phyloP scores from a whole-genome alignment of 495 filamentous ascomycete genomes.

The Entonaema liquescens region DNA sequence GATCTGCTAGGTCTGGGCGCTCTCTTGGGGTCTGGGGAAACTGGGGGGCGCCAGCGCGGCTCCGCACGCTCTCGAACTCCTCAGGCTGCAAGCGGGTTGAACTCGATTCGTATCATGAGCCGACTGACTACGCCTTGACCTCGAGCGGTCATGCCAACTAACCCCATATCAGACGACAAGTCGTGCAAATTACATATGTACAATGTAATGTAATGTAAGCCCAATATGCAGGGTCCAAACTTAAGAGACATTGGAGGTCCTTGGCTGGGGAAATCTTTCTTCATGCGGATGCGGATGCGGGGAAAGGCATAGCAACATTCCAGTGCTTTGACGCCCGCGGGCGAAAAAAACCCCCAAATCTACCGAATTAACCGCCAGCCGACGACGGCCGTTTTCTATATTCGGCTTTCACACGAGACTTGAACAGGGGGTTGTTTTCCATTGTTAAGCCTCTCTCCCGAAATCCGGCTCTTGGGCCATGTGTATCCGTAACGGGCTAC shows the following conservation, averaged over 20 bases:
- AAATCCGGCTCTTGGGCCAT: slow-evolving; percentile 8
- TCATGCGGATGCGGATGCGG: slow-evolving; percentile 23
- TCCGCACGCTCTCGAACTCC: slow-evolving; percentile 13
- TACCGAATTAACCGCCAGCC: slow-evolving; percentile 37
- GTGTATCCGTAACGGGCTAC: slow-evolving; percentile 14
- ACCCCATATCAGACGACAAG: slow-evolving; percentile 4
- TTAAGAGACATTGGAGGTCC: slow-evolving; percentile 1
- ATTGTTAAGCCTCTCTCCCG: slow-evolving; percentile 10
- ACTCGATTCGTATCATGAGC: not conserved
- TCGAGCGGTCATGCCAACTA: slow-evolving; percentile 10
- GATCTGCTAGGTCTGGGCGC: slow-evolving; percentile 16
- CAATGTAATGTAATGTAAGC: slow-evolving; percentile 8
- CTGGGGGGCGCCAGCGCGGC: slow-evolving; percentile 25
- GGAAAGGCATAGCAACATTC: slow-evolving; percentile 11
- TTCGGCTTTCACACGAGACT: slow-evolving; percentile 30
- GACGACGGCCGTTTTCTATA: slow-evolving; percentile 8
- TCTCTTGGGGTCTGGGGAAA: slow-evolving; percentile 17
- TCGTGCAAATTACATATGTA: not conserved
- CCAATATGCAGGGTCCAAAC: slow-evolving; percentile 36
- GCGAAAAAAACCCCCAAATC: slow-evolving; percentile 5
- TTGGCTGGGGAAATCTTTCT: slow-evolving; percentile 5
- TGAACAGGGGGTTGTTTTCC: slow-evolving; percentile 17
- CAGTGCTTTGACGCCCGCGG: slow-evolving; percentile 16
- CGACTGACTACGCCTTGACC: slow-evolving; percentile 17
- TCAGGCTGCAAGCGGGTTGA: not conserved